Evolutionary conservation across 805 yeast genomes (phyloP).

Genomic region (Barnettozyma siamensis): DNA sequence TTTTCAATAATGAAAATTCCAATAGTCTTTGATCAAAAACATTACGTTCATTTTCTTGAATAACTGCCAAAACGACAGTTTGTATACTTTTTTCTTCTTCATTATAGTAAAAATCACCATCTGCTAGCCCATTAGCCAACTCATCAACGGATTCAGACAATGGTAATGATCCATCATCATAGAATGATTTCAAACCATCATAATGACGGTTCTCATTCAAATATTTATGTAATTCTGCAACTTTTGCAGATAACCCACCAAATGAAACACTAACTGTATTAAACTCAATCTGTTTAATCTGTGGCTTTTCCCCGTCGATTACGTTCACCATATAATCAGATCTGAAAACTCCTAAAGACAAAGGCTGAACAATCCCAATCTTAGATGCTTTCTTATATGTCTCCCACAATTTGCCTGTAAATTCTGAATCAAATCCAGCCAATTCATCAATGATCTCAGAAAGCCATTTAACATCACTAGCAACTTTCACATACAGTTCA

Average conservation of each 20-base stretch:
- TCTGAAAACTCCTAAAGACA: conserved; percentile 80
- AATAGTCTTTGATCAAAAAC: conserved; percentile 86
- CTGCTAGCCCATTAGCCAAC: conserved; percentile 64
- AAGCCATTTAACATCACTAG: conserved; percentile 61
- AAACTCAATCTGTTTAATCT: conserved; percentile 90
- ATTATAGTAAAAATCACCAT: conserved; percentile 57
- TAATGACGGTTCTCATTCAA: conserved; percentile 58
- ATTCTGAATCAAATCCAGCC: conserved; percentile 58
- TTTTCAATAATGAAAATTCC: conserved; percentile 60
- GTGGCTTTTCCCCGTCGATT: conserved; percentile 34
- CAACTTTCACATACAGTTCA: conserved; percentile 62
- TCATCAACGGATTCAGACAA: conserved; percentile 57
- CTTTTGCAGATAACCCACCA: conserved; percentile 82
- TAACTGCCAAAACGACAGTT: conserved; percentile 66
- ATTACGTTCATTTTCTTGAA: conserved; percentile 83
- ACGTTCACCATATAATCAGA: conserved; percentile 78
- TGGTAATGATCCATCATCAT: conserved; percentile 48
- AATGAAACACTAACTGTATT: conserved; percentile 95
- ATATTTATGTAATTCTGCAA: conserved; percentile 68
- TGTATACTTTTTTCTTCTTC: conserved; percentile 22
- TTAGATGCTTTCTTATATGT: conserved; percentile 46
- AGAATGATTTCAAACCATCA: conserved; percentile 33
- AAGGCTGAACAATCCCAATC: conserved; percentile 51
- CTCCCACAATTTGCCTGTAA: conserved; percentile 75
- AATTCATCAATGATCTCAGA: conserved; percentile 46